Conservation (phyloP, 2,329 filamentous ascomycete genomes). For the Fusarium euwallaceae region DNA sequence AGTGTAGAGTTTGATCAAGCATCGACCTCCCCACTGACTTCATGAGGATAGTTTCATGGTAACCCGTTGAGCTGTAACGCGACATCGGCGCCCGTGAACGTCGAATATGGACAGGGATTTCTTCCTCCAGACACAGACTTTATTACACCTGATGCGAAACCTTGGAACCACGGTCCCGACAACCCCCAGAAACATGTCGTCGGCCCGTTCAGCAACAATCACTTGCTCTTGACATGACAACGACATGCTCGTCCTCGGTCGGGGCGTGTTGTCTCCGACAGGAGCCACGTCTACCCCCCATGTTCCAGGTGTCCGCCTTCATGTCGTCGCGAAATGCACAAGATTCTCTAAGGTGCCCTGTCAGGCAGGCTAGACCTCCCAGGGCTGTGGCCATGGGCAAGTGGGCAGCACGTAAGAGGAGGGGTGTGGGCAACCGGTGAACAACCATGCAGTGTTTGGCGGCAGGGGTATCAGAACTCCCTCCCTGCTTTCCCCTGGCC, state of each 20-base stretch:
- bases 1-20: neutral
- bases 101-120: constrained; percentile 8
- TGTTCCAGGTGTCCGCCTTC: constrained; percentile 27
- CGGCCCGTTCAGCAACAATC: constrained; percentile 13
- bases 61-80: neutral
- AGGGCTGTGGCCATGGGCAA: constrained; percentile 37
- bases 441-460: constrained; percentile 39
- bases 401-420: constrained; percentile 23
- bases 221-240: constrained; percentile 8
- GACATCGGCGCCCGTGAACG: neutral
- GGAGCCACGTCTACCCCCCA: constrained; percentile 44
- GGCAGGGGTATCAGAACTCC: constrained; percentile 37
- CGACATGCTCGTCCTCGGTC: neutral
- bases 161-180: constrained; percentile 14
- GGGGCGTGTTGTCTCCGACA: constrained; percentile 41
- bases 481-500: constrained; percentile 28
- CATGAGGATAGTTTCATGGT: constrained; percentile 10
- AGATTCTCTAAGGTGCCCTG: constrained; percentile 24
- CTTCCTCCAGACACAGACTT: constrained; percentile 7
- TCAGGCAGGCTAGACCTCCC: constrained; percentile 33
- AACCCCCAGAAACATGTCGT: constrained; percentile 21
- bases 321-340: constrained; percentile 16
- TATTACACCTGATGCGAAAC: constrained; percentile 26
- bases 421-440: constrained; percentile 43
- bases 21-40: constrained; percentile 15